Base-by-base conservation (phyloP, 805 yeast genomes). In the Phaffomyces antillensis region DNA sequence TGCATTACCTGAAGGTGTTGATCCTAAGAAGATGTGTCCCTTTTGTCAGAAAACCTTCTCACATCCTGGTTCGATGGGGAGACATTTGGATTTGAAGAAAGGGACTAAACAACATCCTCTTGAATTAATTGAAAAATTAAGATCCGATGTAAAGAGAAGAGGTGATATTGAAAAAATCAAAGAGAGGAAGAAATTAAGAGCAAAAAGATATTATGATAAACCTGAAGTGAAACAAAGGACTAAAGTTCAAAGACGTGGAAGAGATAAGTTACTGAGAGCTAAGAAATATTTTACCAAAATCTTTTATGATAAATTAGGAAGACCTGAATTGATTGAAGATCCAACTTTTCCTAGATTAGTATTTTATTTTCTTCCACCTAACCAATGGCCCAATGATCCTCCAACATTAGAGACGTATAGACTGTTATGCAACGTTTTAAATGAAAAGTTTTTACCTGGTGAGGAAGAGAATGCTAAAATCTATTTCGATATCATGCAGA, bases 1-100 rank as follows among this genome's bases (percentile, higher is more conserved):
- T 7, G 37, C 39, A 1, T 28, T 56, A 44, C 70, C 55, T 49
- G 64, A 47, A 46, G 66, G 49, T 52, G 59, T 42, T 40, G 69
- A 43, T 55, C 62, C 51, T 38, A 56, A 48, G 63, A 70, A 50
- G 53, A 55, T 36, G 54, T 77, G 84, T 55, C 65, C 65, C 0
- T 77, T 76, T 53, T 79, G 85, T 52, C 73, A 73, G 1, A 66
- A 70, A 46, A 64, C 71, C 1, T 80, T 79, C 56, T 69, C 78
- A 3, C 77, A 76, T 47, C 75, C 78, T 7, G 82, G 83, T 2
- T 75, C 81, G 0, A 62, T 77, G 45, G 83, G 83, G 1, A 64
- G 85, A 32, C 85, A 79, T 56, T 56, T 80, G 37, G 84, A 80
- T 52, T 57, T 67, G 38, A 72, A 76, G 48, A 74, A 75, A 43